Percentiles rank a stretch among this genome's conserved stretches.
Conservation (phyloP, 306 rosid genomes). For the Quercus aquifolioides region DNA sequence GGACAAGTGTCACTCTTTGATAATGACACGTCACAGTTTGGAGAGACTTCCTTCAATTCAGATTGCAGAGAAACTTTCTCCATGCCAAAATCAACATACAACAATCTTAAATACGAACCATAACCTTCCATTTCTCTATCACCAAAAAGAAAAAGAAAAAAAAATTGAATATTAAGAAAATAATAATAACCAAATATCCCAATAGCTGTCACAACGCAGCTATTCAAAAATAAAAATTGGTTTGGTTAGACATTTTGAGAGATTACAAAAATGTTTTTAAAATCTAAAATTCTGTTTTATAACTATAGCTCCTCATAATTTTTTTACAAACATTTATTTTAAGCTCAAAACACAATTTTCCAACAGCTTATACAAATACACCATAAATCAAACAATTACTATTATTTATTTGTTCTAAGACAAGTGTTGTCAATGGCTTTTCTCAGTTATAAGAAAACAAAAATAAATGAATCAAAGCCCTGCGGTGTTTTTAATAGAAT, state of each 20-base stretch:
- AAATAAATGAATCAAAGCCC: slow-evolving; percentile 3
- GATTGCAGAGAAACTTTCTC: no score
- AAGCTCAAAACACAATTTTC: no score
- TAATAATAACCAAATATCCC: slow-evolving; percentile 12
- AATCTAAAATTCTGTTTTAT: no score
- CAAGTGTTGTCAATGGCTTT: slow-evolving; percentile 18
- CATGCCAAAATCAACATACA: slow-evolving; percentile 24
- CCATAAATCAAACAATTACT: neutral
- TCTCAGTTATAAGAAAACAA: slow-evolving; percentile 3
- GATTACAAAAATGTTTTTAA: rapidly evolving
- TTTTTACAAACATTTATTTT: no score
- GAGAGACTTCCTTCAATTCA: no score
- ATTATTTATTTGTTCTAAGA: neutral
- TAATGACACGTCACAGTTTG: no score
- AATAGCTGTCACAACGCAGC: slow-evolving; percentile 10
- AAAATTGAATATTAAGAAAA: no score
- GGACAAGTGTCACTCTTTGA: no score
- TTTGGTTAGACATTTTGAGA: no score
- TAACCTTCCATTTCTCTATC: slow-evolving; percentile 39
- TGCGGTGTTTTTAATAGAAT: slow-evolving; percentile 33
- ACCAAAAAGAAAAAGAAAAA: neutral
- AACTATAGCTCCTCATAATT: no score
- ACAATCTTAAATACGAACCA: slow-evolving; percentile 24
- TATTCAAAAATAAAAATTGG: neutral
- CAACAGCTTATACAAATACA: no score